These are phyloP conservation scores for Pisolithus sp. DNA, from an alignment of 768 basidiomycete genomes.

Conservation along the genomic window DNA sequence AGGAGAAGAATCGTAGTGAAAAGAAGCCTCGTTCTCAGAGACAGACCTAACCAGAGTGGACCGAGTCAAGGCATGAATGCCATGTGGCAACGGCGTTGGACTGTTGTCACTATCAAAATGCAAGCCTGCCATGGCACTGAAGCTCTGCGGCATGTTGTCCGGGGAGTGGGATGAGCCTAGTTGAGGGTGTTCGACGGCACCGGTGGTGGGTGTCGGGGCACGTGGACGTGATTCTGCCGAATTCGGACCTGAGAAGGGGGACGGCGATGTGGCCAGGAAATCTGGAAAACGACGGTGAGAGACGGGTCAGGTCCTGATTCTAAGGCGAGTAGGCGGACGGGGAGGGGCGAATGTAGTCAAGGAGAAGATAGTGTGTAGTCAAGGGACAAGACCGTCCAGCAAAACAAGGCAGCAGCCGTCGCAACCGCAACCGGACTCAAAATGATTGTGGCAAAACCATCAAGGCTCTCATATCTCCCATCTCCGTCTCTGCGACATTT, in stretches of 20 bases:
- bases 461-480: background rate
- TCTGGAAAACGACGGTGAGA: slow-evolving; percentile 19
- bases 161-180: slow-evolving; percentile 15
- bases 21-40: slow-evolving; percentile 36
- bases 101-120: slow-evolving; percentile 10
- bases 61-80: slow-evolving; percentile 22
- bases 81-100: slow-evolving; percentile 18
- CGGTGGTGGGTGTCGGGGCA: slow-evolving; percentile 31
- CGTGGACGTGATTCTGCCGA: slow-evolving; percentile 31
- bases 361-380: background rate
- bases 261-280: slow-evolving; percentile 23
- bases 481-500: background rate
- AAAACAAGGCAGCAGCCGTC: slow-evolving; percentile 4
- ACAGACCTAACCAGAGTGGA: slow-evolving; percentile 33
- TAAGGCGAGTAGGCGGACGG: slow-evolving; percentile 14
- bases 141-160: slow-evolving; percentile 10
- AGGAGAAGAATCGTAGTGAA: slow-evolving; percentile 30
- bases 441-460: slow-evolving; percentile 9
- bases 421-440: slow-evolving; percentile 12
- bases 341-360: slow-evolving; percentile 12
- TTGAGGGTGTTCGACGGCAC: slow-evolving; percentile 18
- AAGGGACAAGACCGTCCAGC: background rate
- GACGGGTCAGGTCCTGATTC: slow-evolving; percentile 12
- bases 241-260: slow-evolving; percentile 28
- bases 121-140: slow-evolving; percentile 14